Evolutionary conservation across 129 eudicot species (phyloP).

Genomic region (Apium graveolens): DNA sequence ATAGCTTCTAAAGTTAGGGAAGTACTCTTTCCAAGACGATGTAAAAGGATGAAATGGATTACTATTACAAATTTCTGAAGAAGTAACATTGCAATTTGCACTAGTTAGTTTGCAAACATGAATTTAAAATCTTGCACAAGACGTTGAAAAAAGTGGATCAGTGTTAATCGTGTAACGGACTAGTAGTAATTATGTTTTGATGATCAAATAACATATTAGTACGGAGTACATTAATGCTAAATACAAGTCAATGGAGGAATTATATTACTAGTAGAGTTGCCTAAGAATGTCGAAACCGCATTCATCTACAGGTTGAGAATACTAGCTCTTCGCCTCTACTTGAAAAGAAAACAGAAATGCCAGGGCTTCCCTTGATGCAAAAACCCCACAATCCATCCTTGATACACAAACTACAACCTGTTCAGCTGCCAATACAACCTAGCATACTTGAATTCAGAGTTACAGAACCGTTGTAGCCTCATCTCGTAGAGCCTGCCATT

Average conservation of each 20-base stretch:
- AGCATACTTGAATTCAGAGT: neutral
- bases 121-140: neutral
- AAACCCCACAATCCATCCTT: neutral
- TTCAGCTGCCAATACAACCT: neutral
- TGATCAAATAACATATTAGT: neutral
- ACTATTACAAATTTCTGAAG: neutral
- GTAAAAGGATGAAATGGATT: neutral
- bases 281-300: too few relatives aligned
- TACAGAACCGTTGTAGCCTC: neutral
- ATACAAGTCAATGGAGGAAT: neutral
- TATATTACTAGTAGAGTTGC: too few relatives aligned
- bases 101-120: neutral
- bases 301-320: too few relatives aligned
- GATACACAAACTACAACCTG: neutral
- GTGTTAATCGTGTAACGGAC: neutral
- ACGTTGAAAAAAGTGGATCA: neutral
- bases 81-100: neutral
- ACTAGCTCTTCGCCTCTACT: too few relatives aligned
- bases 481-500: neutral
- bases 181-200: neutral
- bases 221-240: neutral
- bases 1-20: neutral
- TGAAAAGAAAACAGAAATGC: neutral
- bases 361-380: neutral
- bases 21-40: neutral